Evolutionary conservation across 805 yeast species (phyloP).

Genomic region (Blastobotrys terrestris): DNA sequence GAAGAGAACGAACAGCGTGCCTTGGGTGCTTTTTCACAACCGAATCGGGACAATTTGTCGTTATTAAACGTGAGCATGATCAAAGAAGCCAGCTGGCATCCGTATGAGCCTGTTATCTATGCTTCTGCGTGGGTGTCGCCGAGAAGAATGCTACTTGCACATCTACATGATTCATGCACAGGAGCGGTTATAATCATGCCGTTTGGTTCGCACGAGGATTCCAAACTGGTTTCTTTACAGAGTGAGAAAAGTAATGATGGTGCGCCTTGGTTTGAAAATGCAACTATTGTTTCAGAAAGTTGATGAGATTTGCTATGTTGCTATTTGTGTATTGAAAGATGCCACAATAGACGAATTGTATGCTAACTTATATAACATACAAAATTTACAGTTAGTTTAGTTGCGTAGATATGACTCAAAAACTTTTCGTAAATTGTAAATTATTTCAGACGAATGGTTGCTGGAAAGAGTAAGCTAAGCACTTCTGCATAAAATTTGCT

Average conservation of each 20-base stretch:
- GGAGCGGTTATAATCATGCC: not conserved
- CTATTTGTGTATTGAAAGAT: too few species aligned
- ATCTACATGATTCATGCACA: not conserved
- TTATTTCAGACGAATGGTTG: too few species aligned
- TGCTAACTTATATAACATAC: too few species aligned
- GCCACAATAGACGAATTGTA: too few species aligned
- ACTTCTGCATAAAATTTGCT: too few species aligned
- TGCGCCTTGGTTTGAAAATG: not conserved
- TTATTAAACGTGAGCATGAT: not conserved
- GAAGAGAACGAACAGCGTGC: not conserved
- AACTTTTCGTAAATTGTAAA: too few species aligned
- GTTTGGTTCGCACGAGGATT: not conserved
- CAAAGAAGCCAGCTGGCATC: constrained; percentile 2
- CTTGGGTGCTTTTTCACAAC: not conserved
- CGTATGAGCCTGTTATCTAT: not conserved
- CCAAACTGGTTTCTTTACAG: not conserved
- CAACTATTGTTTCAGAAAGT: not conserved
- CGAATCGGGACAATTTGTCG: not conserved
- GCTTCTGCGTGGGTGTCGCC: constrained; percentile 3
- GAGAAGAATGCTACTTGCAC: not conserved
- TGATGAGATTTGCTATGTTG: too few species aligned
- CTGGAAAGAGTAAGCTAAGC: too few species aligned
- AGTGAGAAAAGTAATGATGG: not conserved
- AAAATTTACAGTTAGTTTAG: too few species aligned
- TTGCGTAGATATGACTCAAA: too few species aligned